Evolutionary conservation across 2,329 filamentous ascomycete species (phyloP).

Genomic region (Chrysoporthe deuterocubensis): DNA sequence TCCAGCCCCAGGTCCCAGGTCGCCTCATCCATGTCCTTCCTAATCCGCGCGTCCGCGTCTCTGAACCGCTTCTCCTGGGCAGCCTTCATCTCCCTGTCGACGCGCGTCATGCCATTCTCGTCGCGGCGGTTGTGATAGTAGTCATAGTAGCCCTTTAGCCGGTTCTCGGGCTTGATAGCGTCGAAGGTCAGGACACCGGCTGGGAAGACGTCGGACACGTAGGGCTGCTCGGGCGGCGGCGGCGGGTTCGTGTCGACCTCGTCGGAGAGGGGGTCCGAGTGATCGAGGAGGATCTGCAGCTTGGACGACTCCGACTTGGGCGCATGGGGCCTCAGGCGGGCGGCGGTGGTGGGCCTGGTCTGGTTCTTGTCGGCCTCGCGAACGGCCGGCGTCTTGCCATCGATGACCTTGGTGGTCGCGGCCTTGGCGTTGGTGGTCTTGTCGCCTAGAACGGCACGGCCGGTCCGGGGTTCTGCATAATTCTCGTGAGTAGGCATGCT

Average conservation of each 20-base stretch:
- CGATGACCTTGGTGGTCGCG: background rate
- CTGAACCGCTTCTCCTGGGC: conserved; percentile 54
- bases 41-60: conserved; percentile 68
- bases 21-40: conserved; percentile 63
- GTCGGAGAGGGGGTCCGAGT: conserved; percentile 51
- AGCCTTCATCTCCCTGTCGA: conserved; percentile 64
- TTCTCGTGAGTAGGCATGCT: conserved; percentile 15
- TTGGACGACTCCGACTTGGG: conserved; percentile 60
- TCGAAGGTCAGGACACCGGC: conserved; percentile 60
- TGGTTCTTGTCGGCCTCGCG: conserved; percentile 67
- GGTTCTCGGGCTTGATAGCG: conserved; percentile 60
- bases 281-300: conserved; percentile 64
- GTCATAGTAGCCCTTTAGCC: conserved; percentile 64
- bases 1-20: conserved; percentile 41
- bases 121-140: conserved; percentile 67
- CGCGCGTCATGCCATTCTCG: conserved; percentile 66
- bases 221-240: conserved; percentile 54
- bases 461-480: conserved; percentile 59
- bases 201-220: conserved; percentile 72
- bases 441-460: conserved; percentile 81
- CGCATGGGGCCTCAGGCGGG: conserved; percentile 62
- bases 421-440: conserved; percentile 75
- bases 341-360: conserved; percentile 60
- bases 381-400: conserved; percentile 48
- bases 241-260: conserved; percentile 40